Base-by-base conservation (phyloP, 164 flowering plant genomes). In the Platanus orientalis region DNA sequence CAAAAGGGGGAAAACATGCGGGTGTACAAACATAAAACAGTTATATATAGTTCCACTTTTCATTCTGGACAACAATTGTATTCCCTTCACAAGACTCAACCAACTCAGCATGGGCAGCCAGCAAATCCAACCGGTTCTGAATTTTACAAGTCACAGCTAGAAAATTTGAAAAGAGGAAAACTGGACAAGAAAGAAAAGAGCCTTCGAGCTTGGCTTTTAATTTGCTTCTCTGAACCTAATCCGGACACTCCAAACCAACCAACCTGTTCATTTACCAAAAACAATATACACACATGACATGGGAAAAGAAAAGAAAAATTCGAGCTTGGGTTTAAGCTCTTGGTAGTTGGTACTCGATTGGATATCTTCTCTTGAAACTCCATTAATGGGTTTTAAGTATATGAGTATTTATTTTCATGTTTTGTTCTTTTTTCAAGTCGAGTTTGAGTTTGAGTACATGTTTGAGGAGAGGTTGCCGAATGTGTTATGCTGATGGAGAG, bases 401-500 rank as follows among this genome's bases (percentile, higher is more conserved):
- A 36, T n/a, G n/a, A 36, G 1, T 36, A 36, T 10, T 13, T 7
- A 7, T 36, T 36, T 36, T 36, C 42, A 36, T 36, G 7, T 36
- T 36, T 17, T 2, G 19, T 19, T 16, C 49, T 14, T 12, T n/a
- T 10, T 44, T 44, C 49, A 53, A 29, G 28, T 21, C 23, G 4
- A 51, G 9, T 12, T 32, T 28, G 52, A 23, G 42, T 25, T 25
- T 28, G 39, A 20, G 21, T 19, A 24, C 42, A 40, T n/a, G 58
- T 19, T 65, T 6, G 58, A 58, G 28, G 61, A 7, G n/a, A 67
- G 58, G 56, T 23, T 26, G 23, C 68, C 9, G 4, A 36, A 49
- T 23, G 69, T 21, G n/a, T n/a, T n/a, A n/a, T n/a, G n/a, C n/a
- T 75, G 81, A 72, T 81, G 84, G 12, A 30, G 80, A 66, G 89